Conservation (phyloP, 129 eudicot genomes). For the Deinandra increscens region DNA sequence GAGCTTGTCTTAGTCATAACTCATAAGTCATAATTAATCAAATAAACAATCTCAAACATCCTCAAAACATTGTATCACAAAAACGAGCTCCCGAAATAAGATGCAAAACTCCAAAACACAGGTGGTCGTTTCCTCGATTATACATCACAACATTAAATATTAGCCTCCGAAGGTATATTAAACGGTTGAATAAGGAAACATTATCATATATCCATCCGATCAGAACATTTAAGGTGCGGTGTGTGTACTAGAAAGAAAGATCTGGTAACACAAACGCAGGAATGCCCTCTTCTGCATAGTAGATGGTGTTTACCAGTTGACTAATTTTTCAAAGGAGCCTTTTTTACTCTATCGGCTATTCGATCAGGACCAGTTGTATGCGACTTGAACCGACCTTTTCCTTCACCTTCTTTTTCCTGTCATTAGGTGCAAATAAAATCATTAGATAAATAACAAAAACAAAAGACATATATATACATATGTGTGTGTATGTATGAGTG, state of each 20-base stretch:
- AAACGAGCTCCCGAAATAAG: not conserved
- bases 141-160: conserved; percentile 2
- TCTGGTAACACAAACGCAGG: conserved; percentile 40
- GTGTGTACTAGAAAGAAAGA: conserved; percentile 14
- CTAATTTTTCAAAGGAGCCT: conserved; percentile 86
- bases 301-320: not conserved
- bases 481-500: too few species aligned
- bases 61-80: not conserved
- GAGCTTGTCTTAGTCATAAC: too few species aligned
- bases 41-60: conserved; percentile 1
- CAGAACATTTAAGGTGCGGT: not conserved
- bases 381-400: conserved; percentile 92
- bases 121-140: conserved; percentile 12
- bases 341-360: conserved; percentile 93
- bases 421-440: conserved; percentile 21
- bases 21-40: too few species aligned
- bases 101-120: conserved; percentile 16
- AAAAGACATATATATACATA: too few species aligned
- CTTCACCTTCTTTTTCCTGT: conserved; percentile 85
- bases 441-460: not conserved
- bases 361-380: conserved; percentile 87
- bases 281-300: conserved; percentile 34
- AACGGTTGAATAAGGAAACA: not conserved
- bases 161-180: not conserved
- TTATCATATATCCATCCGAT: conserved; percentile 7